Evolutionary conservation across 139 green algal species (phyloP).

Genomic region (Chlamydomonas schloesseri): DNA sequence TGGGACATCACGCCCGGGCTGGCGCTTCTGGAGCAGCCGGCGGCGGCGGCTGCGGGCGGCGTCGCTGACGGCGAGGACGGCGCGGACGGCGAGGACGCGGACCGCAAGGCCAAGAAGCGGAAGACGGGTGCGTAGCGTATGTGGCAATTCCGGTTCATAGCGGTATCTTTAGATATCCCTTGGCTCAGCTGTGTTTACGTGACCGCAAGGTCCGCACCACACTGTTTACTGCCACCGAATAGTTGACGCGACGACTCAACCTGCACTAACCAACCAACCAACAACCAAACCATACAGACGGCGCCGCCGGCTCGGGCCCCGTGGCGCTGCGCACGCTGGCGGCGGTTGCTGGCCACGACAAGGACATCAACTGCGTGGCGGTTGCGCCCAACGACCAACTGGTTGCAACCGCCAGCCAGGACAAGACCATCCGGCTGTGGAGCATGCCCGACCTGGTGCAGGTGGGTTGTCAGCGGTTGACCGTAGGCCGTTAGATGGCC

Average conservation of each 20-base stretch:
- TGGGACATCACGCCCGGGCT: conserved; percentile 74
- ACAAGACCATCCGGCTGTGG: conserved; percentile 92
- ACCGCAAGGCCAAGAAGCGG: neutral
- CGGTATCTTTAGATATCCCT: too few species aligned
- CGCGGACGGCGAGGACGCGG: neutral
- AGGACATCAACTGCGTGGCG: conserved; percentile 96
- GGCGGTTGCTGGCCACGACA: conserved; percentile 94
- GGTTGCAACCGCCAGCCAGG: conserved; percentile 84
- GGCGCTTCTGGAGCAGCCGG: neutral
- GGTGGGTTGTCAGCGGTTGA: neutral
- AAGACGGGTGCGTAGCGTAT: conserved; percentile 29
- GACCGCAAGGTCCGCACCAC: too few species aligned
- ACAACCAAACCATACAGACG: too few species aligned
- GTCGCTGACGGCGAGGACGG: neutral
- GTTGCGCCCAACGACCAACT: conserved; percentile 86
- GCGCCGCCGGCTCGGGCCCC: neutral
- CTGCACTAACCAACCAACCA: too few species aligned
- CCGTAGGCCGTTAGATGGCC: too few species aligned
- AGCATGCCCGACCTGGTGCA: conserved; percentile 82
- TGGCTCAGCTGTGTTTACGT: too few species aligned
- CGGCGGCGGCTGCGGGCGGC: neutral
- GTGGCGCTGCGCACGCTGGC: conserved; percentile 52
- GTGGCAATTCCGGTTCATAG: neutral
- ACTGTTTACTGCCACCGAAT: too few species aligned
- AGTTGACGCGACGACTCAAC: too few species aligned